A percentile compares a stretch with the other conserved stretches of the same genome.
Conservation (phyloP, 306 rosid genomes). For the Prunus persica region DNA sequence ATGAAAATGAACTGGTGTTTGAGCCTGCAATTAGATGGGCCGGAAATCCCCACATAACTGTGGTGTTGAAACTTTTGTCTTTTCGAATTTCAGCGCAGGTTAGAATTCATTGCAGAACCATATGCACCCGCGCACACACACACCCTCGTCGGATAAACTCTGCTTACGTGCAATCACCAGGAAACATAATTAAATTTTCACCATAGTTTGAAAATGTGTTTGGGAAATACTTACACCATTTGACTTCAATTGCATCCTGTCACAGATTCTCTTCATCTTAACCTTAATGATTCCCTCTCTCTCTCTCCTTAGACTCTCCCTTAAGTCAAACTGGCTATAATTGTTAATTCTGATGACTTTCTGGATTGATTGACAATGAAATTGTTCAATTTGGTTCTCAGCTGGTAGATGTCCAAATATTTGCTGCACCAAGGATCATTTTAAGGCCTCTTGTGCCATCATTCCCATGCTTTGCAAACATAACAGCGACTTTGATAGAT, state of each 20-base stretch:
- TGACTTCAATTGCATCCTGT: too few species aligned
- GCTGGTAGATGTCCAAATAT: slow-evolving; percentile 31
- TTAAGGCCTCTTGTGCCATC: slow-evolving; percentile 34
- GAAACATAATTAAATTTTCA: background rate
- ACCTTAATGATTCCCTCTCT: too few species aligned
- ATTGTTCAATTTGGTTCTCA: background rate
- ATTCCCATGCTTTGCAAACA: slow-evolving; percentile 34
- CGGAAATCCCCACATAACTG: slow-evolving; percentile 33
- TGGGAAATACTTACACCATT: too few species aligned
- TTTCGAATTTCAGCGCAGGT: slow-evolving; percentile 15
- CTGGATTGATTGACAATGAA: background rate
- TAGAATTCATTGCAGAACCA: background rate
- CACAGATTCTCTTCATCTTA: too few species aligned
- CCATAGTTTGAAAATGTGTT: too few species aligned
- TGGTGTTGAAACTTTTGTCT: slow-evolving; percentile 19
- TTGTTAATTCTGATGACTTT: too few species aligned
- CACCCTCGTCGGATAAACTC: background rate
- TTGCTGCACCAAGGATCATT: slow-evolving; percentile 25
- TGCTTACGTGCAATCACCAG: background rate
- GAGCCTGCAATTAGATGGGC: slow-evolving; percentile 36
- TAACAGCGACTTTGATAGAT: slow-evolving; percentile 27
- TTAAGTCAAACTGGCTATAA: too few species aligned
- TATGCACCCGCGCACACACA: background rate
- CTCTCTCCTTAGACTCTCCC: too few species aligned
- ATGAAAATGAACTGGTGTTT: slow-evolving; percentile 26